Conservation (phyloP, 371 early-diverging fungal genomes). For the Mucor ambiguus region DNA sequence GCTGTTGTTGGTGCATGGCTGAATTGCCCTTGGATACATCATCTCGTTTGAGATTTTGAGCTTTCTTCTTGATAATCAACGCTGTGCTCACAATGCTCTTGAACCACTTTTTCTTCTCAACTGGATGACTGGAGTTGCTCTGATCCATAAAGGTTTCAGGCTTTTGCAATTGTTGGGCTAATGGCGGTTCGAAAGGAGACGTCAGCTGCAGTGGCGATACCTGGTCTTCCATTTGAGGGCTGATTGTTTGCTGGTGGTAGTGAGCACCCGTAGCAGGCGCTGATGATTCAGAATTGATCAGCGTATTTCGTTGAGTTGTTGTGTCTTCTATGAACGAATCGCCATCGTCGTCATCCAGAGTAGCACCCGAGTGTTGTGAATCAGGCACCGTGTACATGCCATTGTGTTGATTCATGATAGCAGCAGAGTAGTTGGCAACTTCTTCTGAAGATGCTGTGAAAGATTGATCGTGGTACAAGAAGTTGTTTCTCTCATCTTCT, state of each 20-base stretch:
- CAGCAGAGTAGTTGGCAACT: background rate
- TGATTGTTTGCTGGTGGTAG: background rate
- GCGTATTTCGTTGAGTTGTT: conserved; percentile 3
- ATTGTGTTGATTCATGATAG: background rate
- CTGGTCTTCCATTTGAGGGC: background rate
- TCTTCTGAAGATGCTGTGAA: background rate
- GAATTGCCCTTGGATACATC: background rate
- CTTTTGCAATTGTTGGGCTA: background rate
- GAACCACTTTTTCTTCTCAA: conserved; percentile 12
- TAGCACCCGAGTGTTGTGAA: background rate
- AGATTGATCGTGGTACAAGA: background rate
- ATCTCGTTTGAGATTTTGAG: background rate
- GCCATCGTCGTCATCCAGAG: conserved; percentile 3
- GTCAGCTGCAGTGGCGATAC: background rate
- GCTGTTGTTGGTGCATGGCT: background rate
- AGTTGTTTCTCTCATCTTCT: conserved; percentile 3
- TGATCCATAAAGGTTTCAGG: background rate
- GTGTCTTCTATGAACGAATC: conserved; percentile 8
- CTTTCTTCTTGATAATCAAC: background rate
- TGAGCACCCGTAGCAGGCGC: background rate
- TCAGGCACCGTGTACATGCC: background rate
- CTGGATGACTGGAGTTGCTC: background rate
- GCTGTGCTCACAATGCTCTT: background rate
- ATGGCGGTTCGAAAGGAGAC: background rate
- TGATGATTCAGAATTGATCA: conserved; percentile 4